Evolutionary conservation across 2,329 filamentous ascomycete genomes (phyloP).

Genomic region (Clathrospora elynae): DNA sequence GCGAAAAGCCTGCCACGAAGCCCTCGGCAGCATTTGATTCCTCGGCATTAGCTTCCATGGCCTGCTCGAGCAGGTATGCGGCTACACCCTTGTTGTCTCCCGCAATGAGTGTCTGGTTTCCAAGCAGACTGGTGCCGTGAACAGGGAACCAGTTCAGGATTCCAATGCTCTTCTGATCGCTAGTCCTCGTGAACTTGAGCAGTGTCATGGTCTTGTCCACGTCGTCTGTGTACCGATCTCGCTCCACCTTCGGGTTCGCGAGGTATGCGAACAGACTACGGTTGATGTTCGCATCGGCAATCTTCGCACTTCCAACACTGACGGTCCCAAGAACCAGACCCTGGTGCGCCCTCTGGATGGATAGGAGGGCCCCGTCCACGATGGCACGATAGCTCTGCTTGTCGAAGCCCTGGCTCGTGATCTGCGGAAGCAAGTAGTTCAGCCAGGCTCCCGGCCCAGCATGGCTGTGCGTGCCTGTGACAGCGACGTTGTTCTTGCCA

Average conservation of each 20-base stretch:
- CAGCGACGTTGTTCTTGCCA: slow-evolving; percentile 77
- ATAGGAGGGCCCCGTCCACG: slow-evolving; percentile 81
- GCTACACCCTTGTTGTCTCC: slow-evolving; percentile 98
- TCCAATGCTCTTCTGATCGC: slow-evolving; percentile 76
- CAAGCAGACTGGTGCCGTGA: slow-evolving; percentile 87
- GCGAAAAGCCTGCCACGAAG: slow-evolving; percentile 91
- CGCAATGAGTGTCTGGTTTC: slow-evolving; percentile 87
- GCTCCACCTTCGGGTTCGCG: slow-evolving; percentile 79
- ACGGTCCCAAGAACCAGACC: slow-evolving; percentile 72
- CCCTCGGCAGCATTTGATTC: slow-evolving; percentile 59
- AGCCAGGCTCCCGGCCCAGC: slow-evolving; percentile 90
- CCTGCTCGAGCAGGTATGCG: slow-evolving; percentile 80
- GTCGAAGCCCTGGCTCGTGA: slow-evolving; percentile 85
- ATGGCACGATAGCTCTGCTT: slow-evolving; percentile 87
- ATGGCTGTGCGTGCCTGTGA: slow-evolving; percentile 93
- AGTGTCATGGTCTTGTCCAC: slow-evolving; percentile 81
- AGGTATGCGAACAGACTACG: slow-evolving; percentile 87
- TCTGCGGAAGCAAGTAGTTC: slow-evolving; percentile 91
- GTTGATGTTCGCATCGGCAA: slow-evolving; percentile 82
- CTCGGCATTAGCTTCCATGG: slow-evolving; percentile 55
- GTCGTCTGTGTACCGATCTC: slow-evolving; percentile 67
- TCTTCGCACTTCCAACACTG: slow-evolving; percentile 69
- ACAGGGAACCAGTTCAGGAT: slow-evolving; percentile 90
- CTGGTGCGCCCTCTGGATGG: slow-evolving; percentile 80
- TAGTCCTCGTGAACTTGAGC: slow-evolving; percentile 74